Evolutionary conservation across 78 protist genomes (phyloP), one percentile per base, ranked within the genome.

Genomic region (Chrysochromulina parva): DNA sequence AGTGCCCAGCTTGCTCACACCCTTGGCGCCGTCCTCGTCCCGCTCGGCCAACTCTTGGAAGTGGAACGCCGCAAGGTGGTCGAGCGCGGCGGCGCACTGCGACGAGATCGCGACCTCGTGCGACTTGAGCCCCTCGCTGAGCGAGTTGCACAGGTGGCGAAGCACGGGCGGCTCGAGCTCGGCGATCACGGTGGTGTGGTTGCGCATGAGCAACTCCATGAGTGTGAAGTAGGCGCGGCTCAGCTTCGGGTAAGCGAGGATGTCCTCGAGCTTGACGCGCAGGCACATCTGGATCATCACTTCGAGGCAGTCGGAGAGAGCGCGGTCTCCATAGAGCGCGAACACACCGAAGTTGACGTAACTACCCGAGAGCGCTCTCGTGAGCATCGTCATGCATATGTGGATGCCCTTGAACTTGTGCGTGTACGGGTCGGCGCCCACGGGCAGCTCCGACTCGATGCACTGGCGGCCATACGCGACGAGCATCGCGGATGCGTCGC

Each of bases 281-380:
- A 82, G 69, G 69, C 71, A 53, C 48, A 82, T 67, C 88, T 82
- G 3, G 71, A 82, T 57, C 5, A 26, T 53, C 55, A 82, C 53
- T 48, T 22, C 52, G n/a, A 82, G 88, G 66, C 52, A 53, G 6
- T 82, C 69, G 48, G 69, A 9, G 24, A 87, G 78, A 54, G 90
- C 78, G 54, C 48, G 55, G 20, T 87, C 90, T 4, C 78, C 78
- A 22, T 87, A 87, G n/a, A 62, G 59, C 1, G 74, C 78, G 48
- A 58, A 87, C 7, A 87, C 90, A 17, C 90, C 90, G 52, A 87
- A 87, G 59, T 58, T 58, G 74, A 87, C 78, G 90, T 87, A 87
- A 48, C 66, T 87, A 47, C 90, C 90, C 53, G 60, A 22, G 54
- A 87, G 57, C 28, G 60, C 57, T 22, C 90, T 76, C 86, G 90